phyloP scores from a whole-genome alignment of 2,329 filamentous ascomycete genomes.

The Neonectria sp. region DNA sequence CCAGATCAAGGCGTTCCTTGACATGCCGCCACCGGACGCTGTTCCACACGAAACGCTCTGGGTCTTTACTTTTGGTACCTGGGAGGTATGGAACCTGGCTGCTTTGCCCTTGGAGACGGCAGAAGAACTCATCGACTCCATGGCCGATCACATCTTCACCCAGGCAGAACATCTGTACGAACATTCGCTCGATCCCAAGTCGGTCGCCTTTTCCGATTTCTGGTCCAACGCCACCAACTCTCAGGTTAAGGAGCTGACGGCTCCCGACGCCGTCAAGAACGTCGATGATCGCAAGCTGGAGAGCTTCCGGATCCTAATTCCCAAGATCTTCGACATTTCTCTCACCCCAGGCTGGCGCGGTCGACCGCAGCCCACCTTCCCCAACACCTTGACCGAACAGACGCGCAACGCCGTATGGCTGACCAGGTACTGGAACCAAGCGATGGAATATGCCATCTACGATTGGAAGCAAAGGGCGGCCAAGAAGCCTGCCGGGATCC shows the following conservation, averaged over 20 bases:
- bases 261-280: slow-evolving; percentile 39
- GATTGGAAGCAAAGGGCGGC: slow-evolving; percentile 62
- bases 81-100: slow-evolving; percentile 69
- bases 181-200: slow-evolving; percentile 58
- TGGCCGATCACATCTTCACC: slow-evolving; percentile 58
- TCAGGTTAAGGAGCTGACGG: slow-evolving; percentile 47
- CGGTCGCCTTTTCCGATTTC: slow-evolving; percentile 63
- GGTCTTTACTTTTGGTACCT: slow-evolving; percentile 68
- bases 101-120: slow-evolving; percentile 60
- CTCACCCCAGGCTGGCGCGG: slow-evolving; percentile 68
- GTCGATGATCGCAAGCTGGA: slow-evolving; percentile 52
- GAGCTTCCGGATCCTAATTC: slow-evolving; percentile 67
- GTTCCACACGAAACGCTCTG: slow-evolving; percentile 65
- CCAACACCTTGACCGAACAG: slow-evolving; percentile 66
- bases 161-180: slow-evolving; percentile 64
- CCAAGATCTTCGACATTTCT: slow-evolving; percentile 67
- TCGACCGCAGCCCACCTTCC: slow-evolving; percentile 59
- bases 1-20: slow-evolving; percentile 64
- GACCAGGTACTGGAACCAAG: slow-evolving; percentile 65
- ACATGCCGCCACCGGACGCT: slow-evolving; percentile 50
- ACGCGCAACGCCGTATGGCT: slow-evolving; percentile 68
- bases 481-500: slow-evolving; percentile 55
- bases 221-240: slow-evolving; percentile 51
- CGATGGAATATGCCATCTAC: slow-evolving; percentile 57
- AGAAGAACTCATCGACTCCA: slow-evolving; percentile 54